Evolutionary conservation across 176 grass and related monocot genomes (phyloP), one percentile per base, ranked within the genome.

Genomic region (Thalia dealbata): DNA sequence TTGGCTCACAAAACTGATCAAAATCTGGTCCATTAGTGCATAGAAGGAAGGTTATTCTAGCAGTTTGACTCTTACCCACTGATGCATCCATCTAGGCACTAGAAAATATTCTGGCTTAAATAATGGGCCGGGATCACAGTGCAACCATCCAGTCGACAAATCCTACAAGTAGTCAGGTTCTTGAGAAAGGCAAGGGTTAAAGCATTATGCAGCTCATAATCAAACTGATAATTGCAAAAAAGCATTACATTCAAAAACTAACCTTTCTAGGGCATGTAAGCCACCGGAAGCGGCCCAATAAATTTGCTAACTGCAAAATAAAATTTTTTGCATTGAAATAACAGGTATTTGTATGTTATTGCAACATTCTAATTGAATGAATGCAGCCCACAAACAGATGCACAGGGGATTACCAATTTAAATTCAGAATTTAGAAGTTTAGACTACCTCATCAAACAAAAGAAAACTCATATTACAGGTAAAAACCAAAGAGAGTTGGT

Each of bases 251-350:
- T 24, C 24, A 63, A 14, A 28, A 35, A 76, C 19, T 72, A 58
- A 95, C 95, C 87, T 87, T 99, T 84, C 90, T 86, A 78, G 95
- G 90, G 54, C 95, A 99, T 23, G 95, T 85, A 76, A 99, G 79
- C 85, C 95, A 93, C 10, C 78, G 90, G 78, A 86, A 99, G 77
- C 15, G 81, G 8, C 95, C 90, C 95, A 99, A 85, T 82, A 87
- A 77, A 66, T 90, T 90, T 84, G 95, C 90, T 84, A 99, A 79
- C 95, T 99, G 85, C 51, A 70, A 59, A 83, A 78, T 75, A 64
- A 46, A 65, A 30, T 26, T 75, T 13, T 46, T 6, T 9, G 21
- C 3, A 45, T 48, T 26, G n/a, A 66, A 35, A 28, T 35, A 38
- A 15, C 63, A 16, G 21, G 1, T n/a, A 52, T 3, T 52, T 13